Base-by-base conservation (phyloP, 768 basidiomycete genomes). In the Hypholoma sublateritium region DNA sequence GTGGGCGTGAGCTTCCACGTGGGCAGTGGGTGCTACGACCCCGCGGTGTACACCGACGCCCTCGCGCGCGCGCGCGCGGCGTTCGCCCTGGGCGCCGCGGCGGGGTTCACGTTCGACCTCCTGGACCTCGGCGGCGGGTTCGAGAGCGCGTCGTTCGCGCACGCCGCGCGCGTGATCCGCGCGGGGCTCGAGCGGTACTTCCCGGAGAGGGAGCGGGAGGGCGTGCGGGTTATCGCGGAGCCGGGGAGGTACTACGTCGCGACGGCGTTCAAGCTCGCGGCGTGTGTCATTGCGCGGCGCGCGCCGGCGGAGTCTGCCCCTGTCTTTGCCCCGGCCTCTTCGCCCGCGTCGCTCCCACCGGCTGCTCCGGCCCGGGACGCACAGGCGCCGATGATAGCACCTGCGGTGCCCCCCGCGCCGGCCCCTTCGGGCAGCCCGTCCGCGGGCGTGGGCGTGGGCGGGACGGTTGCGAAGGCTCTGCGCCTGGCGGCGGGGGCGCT, bases 1-100 rank as follows among this genome's bases (percentile, higher is more conserved):
- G 80, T 98, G 39, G 97, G 97, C 17, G 90, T 98, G 56, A 93
- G 90, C 72, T 98, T 99, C 83, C 97, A 98, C 70, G 97, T 98
- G 45, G 97, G 97, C 4, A 93, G 91, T 61, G 97, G 97, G 2
- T 96, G 94, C 73, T 97, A 93, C 70, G 95, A 98, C 72, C 87
- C 95, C 17, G 76, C 83, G 17, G 89, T 91, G 24, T 99, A 95
- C 68, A 84, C 83, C 37, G 95, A 97, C 70, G 97, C 97, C 24
- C 82, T 98, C 59, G 81, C 73, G 72, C 89, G 93, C 14, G 90
- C 95, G 2, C 84, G 86, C 12, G 72, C 78, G 6, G 93, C 88
- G 17, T 99, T 98, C 71, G 88, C 93, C 57, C 92, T 97, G 85
- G 97, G 86, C 35, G 74, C 76, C 50, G 84, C 84, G 45, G 85